A percentile compares a stretch with the other conserved stretches of the same genome.
Evolutionary conservation across 2,329 filamentous ascomycete species (phyloP).

Genomic region (Fusarium gaditjirri): DNA sequence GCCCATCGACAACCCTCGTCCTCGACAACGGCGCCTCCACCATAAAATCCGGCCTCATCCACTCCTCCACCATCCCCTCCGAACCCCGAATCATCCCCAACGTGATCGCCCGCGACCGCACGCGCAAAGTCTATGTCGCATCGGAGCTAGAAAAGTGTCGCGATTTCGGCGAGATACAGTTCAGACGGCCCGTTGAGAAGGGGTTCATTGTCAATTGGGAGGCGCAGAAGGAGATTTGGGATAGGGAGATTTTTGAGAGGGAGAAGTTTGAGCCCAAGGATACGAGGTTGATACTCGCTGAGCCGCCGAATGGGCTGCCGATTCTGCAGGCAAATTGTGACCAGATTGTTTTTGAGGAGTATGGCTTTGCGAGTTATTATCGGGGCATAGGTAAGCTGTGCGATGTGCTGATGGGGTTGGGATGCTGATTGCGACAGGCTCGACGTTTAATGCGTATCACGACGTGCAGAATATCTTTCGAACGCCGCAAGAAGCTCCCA

Average conservation of each 20-base stretch:
- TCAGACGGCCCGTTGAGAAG: constrained; percentile 90
- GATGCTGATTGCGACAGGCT: constrained; percentile 58
- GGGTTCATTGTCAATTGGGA: constrained; percentile 98
- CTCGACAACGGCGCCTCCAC: constrained; percentile 94
- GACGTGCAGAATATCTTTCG: constrained; percentile 77
- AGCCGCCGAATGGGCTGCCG: constrained; percentile 85
- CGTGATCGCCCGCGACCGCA: constrained; percentile 85
- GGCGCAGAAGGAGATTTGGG: constrained; percentile 94
- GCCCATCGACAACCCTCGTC: constrained; percentile 77
- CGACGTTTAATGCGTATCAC: constrained; percentile 84
- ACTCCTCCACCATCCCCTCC: constrained; percentile 56
- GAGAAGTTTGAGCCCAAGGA: constrained; percentile 75
- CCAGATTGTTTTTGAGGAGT: constrained; percentile 97
- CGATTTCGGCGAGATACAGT: constrained; percentile 89
- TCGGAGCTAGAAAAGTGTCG: constrained; percentile 81
- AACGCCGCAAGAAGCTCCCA: constrained; percentile 61
- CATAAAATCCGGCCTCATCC: constrained; percentile 87
- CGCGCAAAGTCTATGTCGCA: constrained; percentile 81
- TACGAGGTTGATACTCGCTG: constrained; percentile 85
- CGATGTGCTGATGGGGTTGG: neutral
- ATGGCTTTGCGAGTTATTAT: constrained; percentile 88
- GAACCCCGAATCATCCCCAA: constrained; percentile 84
- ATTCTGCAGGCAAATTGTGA: constrained; percentile 90
- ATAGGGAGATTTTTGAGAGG: constrained; percentile 82
- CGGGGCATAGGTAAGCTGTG: constrained; percentile 72